Percentiles rank a stretch among this genome's conserved stretches.
Evolutionary conservation across 2,329 filamentous ascomycete genomes (phyloP).

Genomic region (Aspergillus sp.): DNA sequence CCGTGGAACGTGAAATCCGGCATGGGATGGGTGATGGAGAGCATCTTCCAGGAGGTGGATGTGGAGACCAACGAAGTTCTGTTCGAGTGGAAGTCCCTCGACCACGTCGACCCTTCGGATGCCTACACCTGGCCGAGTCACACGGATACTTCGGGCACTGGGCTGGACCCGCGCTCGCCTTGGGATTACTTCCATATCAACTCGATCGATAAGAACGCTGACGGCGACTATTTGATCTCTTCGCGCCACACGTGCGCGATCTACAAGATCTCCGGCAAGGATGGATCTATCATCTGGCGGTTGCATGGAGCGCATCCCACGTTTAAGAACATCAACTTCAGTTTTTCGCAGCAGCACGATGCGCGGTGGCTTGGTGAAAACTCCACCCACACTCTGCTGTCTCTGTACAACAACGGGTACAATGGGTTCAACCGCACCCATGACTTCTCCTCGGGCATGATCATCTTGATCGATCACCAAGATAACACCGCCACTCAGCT

Average conservation of each 20-base stretch:
- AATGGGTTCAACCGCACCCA: slow-evolving; percentile 46
- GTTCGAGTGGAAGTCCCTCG: slow-evolving; percentile 55
- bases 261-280: slow-evolving; percentile 45
- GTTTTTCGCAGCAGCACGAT: slow-evolving; percentile 48
- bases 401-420: slow-evolving; percentile 46
- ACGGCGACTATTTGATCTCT: slow-evolving; percentile 46
- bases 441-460: slow-evolving; percentile 42
- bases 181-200: slow-evolving; percentile 52
- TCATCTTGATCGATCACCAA: slow-evolving; percentile 41
- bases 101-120: slow-evolving; percentile 51
- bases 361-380: slow-evolving; percentile 44
- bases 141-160: slow-evolving; percentile 51
- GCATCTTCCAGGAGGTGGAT: slow-evolving; percentile 56
- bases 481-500: slow-evolving; percentile 39
- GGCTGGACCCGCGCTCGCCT: slow-evolving; percentile 47
- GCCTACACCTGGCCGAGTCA: slow-evolving; percentile 51
- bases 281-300: slow-evolving; percentile 43
- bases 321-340: slow-evolving; percentile 43
- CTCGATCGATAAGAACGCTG: slow-evolving; percentile 44
- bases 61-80: slow-evolving; percentile 51
- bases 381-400: slow-evolving; percentile 40
- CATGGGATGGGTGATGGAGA: slow-evolving; percentile 55
- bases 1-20: slow-evolving; percentile 45
- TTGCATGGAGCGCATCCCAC: slow-evolving; percentile 41
- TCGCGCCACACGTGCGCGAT: slow-evolving; percentile 44